Evolutionary conservation across 345 rosid genomes (phyloP).

Genomic region (Populus tremula): DNA sequence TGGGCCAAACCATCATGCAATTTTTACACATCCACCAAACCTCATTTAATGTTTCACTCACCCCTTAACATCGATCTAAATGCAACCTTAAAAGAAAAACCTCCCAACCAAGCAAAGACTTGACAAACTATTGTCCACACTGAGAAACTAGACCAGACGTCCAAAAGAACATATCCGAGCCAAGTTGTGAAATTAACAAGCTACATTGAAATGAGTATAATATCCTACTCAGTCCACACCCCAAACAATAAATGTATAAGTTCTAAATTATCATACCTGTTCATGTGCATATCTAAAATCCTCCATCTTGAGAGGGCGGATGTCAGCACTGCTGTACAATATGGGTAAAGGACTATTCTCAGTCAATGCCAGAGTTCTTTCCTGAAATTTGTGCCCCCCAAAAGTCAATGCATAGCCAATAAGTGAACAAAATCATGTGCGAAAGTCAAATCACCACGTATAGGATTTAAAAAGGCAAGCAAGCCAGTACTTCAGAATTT

Average conservation of each 20-base stretch:
- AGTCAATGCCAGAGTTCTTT: conserved; percentile 53
- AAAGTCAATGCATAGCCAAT: neutral
- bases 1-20: too few species aligned
- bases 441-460: neutral
- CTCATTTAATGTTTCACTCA: too few species aligned
- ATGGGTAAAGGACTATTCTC: conserved; percentile 67
- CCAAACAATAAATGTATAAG: neutral
- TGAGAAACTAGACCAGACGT: neutral
- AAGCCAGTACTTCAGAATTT: neutral
- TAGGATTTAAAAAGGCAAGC: neutral
- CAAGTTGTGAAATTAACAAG: neutral
- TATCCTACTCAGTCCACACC: neutral
- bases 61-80: too few species aligned
- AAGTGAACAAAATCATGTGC: neutral
- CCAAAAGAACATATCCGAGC: neutral
- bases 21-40: too few species aligned
- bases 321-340: conserved; percentile 63
- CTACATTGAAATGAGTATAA: neutral
- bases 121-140: too few species aligned
- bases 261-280: conserved; percentile 52
- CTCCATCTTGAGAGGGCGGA: conserved; percentile 74
- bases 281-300: conserved; percentile 91
- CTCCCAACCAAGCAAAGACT: too few species aligned
- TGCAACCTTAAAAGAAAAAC: too few species aligned
- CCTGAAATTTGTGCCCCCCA: conserved; percentile 43